A percentile compares a stretch with the other conserved stretches of the same genome.
These are phyloP conservation scores for Ulota crispa DNA, from an alignment of 225 moss, liverwort and hornwort genomes.

Conservation along the genomic window DNA sequence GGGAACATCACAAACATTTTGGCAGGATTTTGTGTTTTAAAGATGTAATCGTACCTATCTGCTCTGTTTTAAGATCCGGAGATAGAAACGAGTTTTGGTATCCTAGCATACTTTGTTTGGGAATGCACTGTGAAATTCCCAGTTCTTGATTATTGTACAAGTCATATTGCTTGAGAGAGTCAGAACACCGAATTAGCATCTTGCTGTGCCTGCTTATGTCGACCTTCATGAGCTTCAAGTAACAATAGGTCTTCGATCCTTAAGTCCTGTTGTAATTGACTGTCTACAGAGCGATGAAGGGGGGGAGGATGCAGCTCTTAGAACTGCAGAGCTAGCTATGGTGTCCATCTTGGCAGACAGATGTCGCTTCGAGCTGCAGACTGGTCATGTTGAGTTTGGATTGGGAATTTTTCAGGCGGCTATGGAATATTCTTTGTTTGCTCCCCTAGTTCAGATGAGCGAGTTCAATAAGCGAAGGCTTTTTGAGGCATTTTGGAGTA, in stretches of 20 bases:
- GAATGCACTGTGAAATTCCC: slow-evolving; percentile 2
- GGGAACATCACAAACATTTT: neutral
- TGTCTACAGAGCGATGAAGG: slow-evolving; percentile 40
- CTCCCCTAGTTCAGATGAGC: slow-evolving; percentile 71
- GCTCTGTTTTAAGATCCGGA: slow-evolving; percentile 13
- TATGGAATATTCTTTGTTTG: slow-evolving; percentile 81
- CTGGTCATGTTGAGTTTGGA: slow-evolving; percentile 87
- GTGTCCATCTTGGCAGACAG: slow-evolving; percentile 85
- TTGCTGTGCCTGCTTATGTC: slow-evolving; percentile 4
- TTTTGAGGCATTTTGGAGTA: slow-evolving; percentile 94
- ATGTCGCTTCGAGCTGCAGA: slow-evolving; percentile 88
- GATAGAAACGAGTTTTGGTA: slow-evolving; percentile 11
- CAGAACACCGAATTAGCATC: slow-evolving; percentile 10
- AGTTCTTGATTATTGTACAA: slow-evolving; percentile 10
- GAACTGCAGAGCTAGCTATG: slow-evolving; percentile 71
- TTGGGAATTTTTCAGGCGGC: slow-evolving; percentile 85
- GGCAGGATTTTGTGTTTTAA: slow-evolving; percentile 6
- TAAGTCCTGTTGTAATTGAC: slow-evolving; percentile 21
- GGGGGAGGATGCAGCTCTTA: slow-evolving; percentile 30
- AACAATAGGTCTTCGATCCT: neutral
- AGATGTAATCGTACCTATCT: slow-evolving; percentile 9
- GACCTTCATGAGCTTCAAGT: neutral
- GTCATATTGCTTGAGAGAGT: slow-evolving; percentile 16
- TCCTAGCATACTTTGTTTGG: neutral
- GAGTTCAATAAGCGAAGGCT: slow-evolving; percentile 74